Conservation (phyloP, 1,284 basidiomycete species). For the Pseudozyma sp. region DNA sequence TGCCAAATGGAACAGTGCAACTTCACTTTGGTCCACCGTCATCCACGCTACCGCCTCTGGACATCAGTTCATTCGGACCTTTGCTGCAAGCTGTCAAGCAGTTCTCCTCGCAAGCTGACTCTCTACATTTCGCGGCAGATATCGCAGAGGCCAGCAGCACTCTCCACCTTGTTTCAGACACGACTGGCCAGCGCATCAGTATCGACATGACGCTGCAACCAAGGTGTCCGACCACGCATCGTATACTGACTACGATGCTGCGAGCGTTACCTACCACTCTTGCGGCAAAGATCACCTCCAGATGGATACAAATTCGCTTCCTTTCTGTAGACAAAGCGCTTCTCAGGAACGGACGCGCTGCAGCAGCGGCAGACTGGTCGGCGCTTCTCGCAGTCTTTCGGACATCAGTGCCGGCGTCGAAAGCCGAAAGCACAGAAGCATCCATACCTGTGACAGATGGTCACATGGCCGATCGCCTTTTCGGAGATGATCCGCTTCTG, state of each 20-base stretch:
- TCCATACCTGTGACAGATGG: background rate
- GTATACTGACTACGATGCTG: constrained; percentile 11
- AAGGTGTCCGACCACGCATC: constrained; percentile 12
- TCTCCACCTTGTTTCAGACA: constrained; percentile 8
- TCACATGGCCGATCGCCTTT: constrained; percentile 18
- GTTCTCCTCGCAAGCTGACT: background rate
- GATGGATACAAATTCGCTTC: constrained; percentile 30
- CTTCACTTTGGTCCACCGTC: constrained; percentile 42
- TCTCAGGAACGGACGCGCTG: constrained; percentile 7
- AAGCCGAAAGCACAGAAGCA: too few species aligned
- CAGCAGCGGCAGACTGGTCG: constrained; percentile 22
- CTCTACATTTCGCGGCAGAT: constrained; percentile 2
- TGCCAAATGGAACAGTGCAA: constrained; percentile 2
- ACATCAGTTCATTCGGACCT: constrained; percentile 21
- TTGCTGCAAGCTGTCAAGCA: background rate
- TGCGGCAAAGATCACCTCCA: constrained; percentile 10
- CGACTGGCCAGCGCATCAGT: background rate
- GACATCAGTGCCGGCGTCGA: background rate
- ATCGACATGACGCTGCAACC: constrained; percentile 23
- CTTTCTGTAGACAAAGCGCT: background rate
- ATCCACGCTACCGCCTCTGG: constrained; percentile 6
- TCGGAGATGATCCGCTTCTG: constrained; percentile 21
- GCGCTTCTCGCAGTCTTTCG: constrained; percentile 8
- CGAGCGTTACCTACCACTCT: constrained; percentile 14
- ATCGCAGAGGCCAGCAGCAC: background rate